Evolutionary conservation across 2,329 filamentous ascomycete genomes (phyloP).

Genomic region (Coniochaeta prunicola): DNA sequence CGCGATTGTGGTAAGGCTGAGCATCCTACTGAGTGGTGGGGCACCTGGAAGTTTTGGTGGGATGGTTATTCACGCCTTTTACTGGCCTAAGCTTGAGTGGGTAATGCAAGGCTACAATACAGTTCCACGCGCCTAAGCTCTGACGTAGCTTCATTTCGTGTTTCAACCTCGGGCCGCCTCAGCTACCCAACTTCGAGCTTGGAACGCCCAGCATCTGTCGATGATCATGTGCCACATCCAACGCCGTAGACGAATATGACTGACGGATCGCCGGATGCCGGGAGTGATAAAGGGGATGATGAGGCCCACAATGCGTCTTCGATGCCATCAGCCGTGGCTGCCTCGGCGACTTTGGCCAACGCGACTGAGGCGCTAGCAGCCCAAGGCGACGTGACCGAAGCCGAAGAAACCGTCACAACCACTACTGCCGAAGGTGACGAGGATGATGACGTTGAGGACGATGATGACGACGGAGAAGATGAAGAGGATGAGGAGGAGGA

Average conservation of each 20-base stretch:
- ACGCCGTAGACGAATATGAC: neutral
- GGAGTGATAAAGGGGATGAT: slow-evolving; percentile 3
- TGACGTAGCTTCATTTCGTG: slow-evolving; percentile 18
- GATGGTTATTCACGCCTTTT: neutral
- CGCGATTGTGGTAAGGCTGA: slow-evolving; percentile 10
- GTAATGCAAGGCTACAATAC: slow-evolving; percentile 8
- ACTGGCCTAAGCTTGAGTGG: slow-evolving; percentile 13
- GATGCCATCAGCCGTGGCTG: neutral
- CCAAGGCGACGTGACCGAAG: slow-evolving; percentile 11
- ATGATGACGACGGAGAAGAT: slow-evolving; percentile 39
- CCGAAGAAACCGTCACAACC: slow-evolving; percentile 6
- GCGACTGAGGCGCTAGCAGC: slow-evolving; percentile 2
- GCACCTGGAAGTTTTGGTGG: neutral
- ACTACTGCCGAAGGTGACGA: slow-evolving; percentile 11
- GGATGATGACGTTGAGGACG: slow-evolving; percentile 35
- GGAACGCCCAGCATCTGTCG: neutral
- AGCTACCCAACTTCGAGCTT: neutral
- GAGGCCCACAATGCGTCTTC: slow-evolving; percentile 1
- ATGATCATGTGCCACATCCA: slow-evolving; percentile 2
- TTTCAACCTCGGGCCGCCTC: neutral
- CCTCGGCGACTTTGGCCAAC: slow-evolving; percentile 2
- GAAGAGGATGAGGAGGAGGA: slow-evolving; percentile 63
- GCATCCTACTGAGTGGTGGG: neutral
- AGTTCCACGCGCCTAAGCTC: slow-evolving; percentile 10
- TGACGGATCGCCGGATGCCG: neutral